Base-by-base conservation (phyloP, 352 stramenopile species). In the Peronosclerospora sorghi region DNA sequence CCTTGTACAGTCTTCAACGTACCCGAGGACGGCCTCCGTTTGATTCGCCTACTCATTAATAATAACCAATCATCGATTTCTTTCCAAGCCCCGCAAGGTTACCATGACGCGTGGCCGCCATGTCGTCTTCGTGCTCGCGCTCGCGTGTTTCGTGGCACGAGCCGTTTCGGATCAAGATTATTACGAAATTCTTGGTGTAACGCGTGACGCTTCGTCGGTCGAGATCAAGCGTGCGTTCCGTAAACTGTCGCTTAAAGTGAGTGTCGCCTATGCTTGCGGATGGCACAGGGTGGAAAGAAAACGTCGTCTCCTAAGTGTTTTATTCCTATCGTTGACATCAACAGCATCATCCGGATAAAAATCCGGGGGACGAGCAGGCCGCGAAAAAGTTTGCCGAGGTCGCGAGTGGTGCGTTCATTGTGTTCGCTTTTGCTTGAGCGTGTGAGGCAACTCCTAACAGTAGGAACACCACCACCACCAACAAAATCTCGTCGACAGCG, bases 281-380 rank as follows among this genome's bases (percentile, higher is more conserved):
- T n/a, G n/a, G n/a, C n/a, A n/a, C n/a, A n/a, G n/a, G n/a, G n/a
- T n/a, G n/a, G n/a, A n/a, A n/a, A n/a, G n/a, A n/a, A n/a, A n/a
- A n/a, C n/a, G n/a, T n/a, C n/a, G n/a, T n/a, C n/a, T n/a, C n/a
- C n/a, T n/a, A n/a, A n/a, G n/a, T n/a, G n/a, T n/a, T n/a, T n/a
- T n/a, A n/a, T n/a, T n/a, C n/a, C n/a, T n/a, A n/a, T n/a, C n/a
- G n/a, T n/a, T n/a, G n/a, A n/a, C n/a, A 34, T 2, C 42, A 17
- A 7, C 40, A 88, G 79, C 74, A 89, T 50, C 84, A 95, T 52
- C 84, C 84, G 4, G 84, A 95, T 43, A 94, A 94, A 49, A 95
- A 95, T 40, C 78, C 77, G 2, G 77, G 86, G 28, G 79, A 89
- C 32, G 82, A 94, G 19, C 75, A 68, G 5, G 82, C 85, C 7